These are phyloP conservation scores for Acacia confusa DNA, from an alignment of 306 rosid species.

Conservation along the genomic window DNA sequence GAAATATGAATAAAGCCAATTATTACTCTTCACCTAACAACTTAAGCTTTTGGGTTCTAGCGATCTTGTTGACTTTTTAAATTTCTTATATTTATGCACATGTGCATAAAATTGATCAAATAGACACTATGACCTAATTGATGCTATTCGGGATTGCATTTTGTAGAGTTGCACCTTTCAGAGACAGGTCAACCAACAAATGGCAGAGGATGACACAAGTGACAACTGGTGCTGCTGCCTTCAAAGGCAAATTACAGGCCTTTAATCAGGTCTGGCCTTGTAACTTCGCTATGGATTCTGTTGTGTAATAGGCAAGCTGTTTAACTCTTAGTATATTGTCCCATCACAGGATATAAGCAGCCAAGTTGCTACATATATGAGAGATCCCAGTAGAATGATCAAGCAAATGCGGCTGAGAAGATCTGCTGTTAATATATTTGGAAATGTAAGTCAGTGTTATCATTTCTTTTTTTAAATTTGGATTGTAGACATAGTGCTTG, in stretches of 20 bases:
- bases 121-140: neutral
- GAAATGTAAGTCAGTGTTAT: constrained; percentile 55
- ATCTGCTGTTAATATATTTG: constrained; percentile 61
- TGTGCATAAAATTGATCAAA: neutral
- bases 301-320: neutral
- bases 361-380: constrained; percentile 86
- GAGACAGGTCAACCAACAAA: constrained; percentile 80
- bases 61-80: neutral
- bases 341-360: constrained; percentile 66
- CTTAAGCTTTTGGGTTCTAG: neutral
- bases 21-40: neutral
- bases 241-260: constrained; percentile 76
- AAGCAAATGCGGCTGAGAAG: constrained; percentile 77
- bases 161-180: constrained; percentile 69
- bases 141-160: constrained; percentile 35
- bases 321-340: constrained; percentile 9
- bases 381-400: constrained; percentile 91
- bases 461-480: too few relatives aligned
- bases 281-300: constrained; percentile 24
- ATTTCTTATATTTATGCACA: neutral
- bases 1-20: neutral
- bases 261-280: constrained; percentile 75
- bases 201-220: constrained; percentile 94
- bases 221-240: constrained; percentile 87
- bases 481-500: too few relatives aligned